Conservation (phyloP, 2,329 filamentous ascomycete genomes). For the Ascochyta rabiei region DNA sequence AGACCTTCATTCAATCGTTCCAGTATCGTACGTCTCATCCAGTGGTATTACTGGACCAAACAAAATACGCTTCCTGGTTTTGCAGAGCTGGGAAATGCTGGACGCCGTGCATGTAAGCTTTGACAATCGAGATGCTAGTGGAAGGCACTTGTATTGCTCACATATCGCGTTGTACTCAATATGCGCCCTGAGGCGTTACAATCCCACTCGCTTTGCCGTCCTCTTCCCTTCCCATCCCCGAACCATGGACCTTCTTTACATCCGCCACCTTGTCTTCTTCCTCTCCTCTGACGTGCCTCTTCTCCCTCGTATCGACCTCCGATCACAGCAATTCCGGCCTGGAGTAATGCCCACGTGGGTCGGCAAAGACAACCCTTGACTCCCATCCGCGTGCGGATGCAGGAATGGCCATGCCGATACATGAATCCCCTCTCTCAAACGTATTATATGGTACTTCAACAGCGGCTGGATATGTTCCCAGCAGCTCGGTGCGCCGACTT, state of each 20-base stretch:
- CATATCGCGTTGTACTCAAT: neutral
- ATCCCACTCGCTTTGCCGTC: neutral
- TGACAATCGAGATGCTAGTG: no score
- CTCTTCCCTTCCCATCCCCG: neutral
- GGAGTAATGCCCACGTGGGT: slow-evolving; percentile 58
- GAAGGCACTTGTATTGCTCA: neutral
- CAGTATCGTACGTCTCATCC: no score
- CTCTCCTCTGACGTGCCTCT: slow-evolving; percentile 31
- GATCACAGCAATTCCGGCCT: slow-evolving; percentile 61
- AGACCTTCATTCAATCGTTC: no score
- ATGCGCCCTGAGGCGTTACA: neutral
- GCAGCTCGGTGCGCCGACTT: slow-evolving; percentile 42
- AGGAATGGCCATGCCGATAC: slow-evolving; percentile 51
- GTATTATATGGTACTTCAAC: slow-evolving; percentile 51
- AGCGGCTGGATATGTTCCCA: slow-evolving; percentile 53
- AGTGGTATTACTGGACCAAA: no score
- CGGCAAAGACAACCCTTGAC: slow-evolving; percentile 50
- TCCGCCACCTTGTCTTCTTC: neutral
- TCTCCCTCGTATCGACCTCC: slow-evolving; percentile 48
- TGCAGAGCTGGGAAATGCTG: no score
- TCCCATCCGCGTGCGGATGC: slow-evolving; percentile 34
- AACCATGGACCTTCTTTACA: neutral
- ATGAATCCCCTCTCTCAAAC: slow-evolving; percentile 50
- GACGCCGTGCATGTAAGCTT: no score
- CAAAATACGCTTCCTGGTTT: no score